Evolutionary conservation across 352 stramenopile genomes (phyloP).

Genomic region (Peronospora destructor): DNA sequence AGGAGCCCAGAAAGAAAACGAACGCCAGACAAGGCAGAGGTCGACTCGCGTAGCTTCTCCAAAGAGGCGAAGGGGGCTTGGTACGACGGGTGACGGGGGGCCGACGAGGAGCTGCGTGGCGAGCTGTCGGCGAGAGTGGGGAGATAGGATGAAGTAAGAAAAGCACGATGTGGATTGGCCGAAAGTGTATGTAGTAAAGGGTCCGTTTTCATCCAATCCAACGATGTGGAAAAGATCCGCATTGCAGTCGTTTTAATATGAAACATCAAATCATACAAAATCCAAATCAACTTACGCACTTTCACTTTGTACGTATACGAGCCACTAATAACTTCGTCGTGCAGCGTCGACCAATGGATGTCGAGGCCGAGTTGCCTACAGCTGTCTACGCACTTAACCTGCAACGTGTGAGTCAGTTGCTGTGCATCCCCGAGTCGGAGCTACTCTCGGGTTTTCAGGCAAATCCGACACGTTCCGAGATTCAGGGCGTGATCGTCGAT

Average conservation of each 20-base stretch:
- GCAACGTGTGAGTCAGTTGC: constrained; percentile 41
- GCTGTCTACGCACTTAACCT: constrained; percentile 54
- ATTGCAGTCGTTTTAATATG: too few relatives aligned
- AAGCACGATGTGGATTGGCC: constrained; percentile 9
- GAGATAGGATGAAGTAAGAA: not conserved
- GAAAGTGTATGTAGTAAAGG: constrained; percentile 1
- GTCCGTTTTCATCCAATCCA: constrained; percentile 16
- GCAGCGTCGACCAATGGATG: constrained; percentile 41
- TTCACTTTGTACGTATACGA: not conserved
- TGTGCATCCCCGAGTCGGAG: constrained; percentile 43
- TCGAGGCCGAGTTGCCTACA: constrained; percentile 50
- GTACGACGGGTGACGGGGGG: not conserved
- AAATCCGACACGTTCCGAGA: constrained; percentile 50
- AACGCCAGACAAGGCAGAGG: not conserved
- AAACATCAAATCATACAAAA: not conserved
- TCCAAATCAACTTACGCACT: not conserved
- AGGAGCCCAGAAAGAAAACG: not conserved
- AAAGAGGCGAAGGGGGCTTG: not conserved
- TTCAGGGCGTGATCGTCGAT: constrained; percentile 75
- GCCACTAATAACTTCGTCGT: constrained; percentile 31
- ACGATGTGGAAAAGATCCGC: not conserved
- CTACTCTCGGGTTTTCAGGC: constrained; percentile 50
- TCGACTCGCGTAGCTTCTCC: not conserved
- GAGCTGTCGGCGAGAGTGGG: constrained; percentile 12
- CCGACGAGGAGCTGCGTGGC: constrained; percentile 8